Evolutionary conservation across 371 early-diverging fungal genomes (phyloP).

Genomic region (Apophysomyces sp.): DNA sequence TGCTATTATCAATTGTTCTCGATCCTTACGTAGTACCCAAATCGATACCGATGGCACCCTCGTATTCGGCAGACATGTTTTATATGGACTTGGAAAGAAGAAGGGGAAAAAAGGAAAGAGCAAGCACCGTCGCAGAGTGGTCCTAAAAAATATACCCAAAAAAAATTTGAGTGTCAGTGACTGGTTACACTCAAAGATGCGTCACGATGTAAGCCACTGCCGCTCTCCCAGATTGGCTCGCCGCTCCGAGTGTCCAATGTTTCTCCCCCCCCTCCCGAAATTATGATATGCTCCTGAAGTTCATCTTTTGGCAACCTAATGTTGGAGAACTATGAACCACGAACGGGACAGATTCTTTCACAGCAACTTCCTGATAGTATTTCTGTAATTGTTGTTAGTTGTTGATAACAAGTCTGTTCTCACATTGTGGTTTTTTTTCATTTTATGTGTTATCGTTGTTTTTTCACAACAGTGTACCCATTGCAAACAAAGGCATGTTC

Average conservation of each 20-base stretch:
- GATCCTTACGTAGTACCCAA: slow-evolving; percentile 37
- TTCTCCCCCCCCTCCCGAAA: background rate
- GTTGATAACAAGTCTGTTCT: background rate
- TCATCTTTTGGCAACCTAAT: background rate
- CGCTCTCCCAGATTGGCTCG: background rate
- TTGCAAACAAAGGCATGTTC: background rate
- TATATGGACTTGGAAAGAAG: slow-evolving; percentile 18
- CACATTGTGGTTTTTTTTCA: background rate
- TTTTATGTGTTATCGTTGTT: background rate
- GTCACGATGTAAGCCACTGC: background rate
- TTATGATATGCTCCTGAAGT: background rate
- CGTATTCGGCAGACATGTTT: slow-evolving; percentile 66
- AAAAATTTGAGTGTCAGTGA: slow-evolving; percentile 7
- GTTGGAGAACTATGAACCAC: background rate
- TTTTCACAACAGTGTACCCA: slow-evolving; percentile 1
- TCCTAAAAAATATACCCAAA: slow-evolving; percentile 7
- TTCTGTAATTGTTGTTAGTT: background rate
- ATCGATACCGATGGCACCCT: slow-evolving; percentile 71
- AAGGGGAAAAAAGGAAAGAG: slow-evolving; percentile 34
- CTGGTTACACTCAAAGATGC: background rate
- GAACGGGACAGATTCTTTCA: background rate
- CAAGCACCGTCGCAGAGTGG: background rate
- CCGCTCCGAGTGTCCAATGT: background rate
- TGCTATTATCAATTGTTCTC: too few species aligned
- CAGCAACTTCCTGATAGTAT: background rate